Evolutionary conservation across 129 eudicot species (phyloP).

Genomic region (carrot (Daucus carota)): DNA sequence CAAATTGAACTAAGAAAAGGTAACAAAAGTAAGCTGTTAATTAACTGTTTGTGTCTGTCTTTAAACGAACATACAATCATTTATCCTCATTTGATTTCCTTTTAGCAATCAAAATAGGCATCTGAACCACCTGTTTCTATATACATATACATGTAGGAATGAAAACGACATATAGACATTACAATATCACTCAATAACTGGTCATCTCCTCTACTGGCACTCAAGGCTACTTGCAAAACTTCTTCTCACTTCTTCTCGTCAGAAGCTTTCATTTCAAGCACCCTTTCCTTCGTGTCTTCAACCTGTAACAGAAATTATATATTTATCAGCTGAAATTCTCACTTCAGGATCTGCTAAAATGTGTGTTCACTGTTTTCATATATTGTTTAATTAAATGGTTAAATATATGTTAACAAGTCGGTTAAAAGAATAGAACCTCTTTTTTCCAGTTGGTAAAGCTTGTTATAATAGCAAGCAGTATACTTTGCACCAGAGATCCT

Average conservation of each 20-base stretch:
- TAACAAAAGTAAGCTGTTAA: neutral
- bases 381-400: neutral
- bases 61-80: neutral
- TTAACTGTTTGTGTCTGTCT: neutral
- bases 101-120: conserved; percentile 7
- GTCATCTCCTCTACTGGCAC: neutral
- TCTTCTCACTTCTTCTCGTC: neutral
- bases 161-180: neutral
- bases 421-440: conserved; percentile 24
- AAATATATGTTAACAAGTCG: neutral
- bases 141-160: neutral
- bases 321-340: neutral
- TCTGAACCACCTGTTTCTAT: neutral
- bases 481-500: conserved; percentile 25
- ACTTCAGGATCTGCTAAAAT: neutral
- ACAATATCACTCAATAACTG: neutral
- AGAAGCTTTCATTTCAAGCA: neutral
- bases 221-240: neutral
- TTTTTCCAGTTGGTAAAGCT: conserved; percentile 33
- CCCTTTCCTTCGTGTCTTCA: neutral
- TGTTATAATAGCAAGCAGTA: conserved; percentile 20
- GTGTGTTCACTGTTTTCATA: neutral
- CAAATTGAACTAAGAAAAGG: neutral
- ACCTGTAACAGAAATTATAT: conserved; percentile 4
- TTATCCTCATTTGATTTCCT: neutral